phyloP scores from a whole-genome alignment of 768 basidiomycete genomes.

The Leccinum longicurvipes region DNA sequence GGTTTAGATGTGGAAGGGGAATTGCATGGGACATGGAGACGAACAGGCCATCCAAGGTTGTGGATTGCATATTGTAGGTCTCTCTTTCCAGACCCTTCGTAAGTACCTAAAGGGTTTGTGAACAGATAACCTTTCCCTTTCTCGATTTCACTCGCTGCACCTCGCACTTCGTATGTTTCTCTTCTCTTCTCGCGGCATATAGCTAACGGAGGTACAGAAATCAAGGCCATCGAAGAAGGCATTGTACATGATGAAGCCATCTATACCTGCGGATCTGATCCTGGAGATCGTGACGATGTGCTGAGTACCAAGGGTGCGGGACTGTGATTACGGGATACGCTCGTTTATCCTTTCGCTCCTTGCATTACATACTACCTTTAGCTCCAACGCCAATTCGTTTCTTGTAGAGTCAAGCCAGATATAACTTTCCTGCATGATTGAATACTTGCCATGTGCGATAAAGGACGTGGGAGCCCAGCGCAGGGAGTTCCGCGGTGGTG shows the following conservation, averaged over 20 bases:
- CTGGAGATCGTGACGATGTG: background rate
- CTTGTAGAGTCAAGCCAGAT: too few species aligned
- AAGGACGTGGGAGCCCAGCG: too few species aligned
- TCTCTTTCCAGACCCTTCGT: background rate
- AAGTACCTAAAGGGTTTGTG: background rate
- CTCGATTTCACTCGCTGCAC: constrained; percentile 28
- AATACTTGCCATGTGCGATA: too few species aligned
- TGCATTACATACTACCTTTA: too few species aligned
- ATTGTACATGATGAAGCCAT: constrained; percentile 17
- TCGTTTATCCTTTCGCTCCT: too few species aligned
- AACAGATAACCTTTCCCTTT: constrained; percentile 20
- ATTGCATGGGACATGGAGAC: constrained; percentile 40
- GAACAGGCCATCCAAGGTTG: constrained; percentile 35
- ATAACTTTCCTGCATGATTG: too few species aligned
- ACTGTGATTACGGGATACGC: background rate
- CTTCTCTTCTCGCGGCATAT: background rate
- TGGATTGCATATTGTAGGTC: constrained; percentile 27
- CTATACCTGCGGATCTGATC: constrained; percentile 1
- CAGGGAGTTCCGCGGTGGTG: fast-evolving
- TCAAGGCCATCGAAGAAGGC: constrained; percentile 29
- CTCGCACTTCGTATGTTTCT: constrained; percentile 27
- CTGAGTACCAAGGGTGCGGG: background rate
- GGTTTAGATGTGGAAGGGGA: constrained; percentile 66
- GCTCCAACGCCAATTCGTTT: too few species aligned
- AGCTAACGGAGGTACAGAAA: constrained; percentile 19